Evolutionary conservation across 2,329 filamentous ascomycete species (phyloP).

Genomic region (Alternaria conjuncta): DNA sequence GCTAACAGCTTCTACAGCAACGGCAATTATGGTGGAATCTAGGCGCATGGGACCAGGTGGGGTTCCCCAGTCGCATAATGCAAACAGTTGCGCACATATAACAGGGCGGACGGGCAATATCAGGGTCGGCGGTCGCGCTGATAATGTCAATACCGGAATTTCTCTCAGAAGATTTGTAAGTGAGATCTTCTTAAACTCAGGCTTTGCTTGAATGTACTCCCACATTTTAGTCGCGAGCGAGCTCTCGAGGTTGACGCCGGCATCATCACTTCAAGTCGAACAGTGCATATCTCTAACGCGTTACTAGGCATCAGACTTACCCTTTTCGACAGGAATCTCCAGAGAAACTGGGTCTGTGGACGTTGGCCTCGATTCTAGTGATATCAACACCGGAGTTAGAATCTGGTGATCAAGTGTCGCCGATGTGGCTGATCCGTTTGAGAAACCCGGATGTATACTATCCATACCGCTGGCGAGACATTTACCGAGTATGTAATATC

Average conservation of each 20-base stretch:
- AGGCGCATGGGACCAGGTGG: not conserved
- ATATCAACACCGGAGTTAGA: not conserved
- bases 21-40: not conserved
- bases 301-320: not conserved
- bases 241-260: no score
- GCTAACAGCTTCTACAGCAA: no score
- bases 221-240: no score
- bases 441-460: no score
- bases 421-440: no score
- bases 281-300: no score
- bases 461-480: no score
- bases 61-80: no score
- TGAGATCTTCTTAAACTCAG: fast-evolving
- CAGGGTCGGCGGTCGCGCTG: not conserved
- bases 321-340: not conserved
- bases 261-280: no score
- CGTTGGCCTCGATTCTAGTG: not conserved
- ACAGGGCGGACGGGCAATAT: not conserved
- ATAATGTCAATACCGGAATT: not conserved
- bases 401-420: no score
- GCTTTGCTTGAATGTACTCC: no score
- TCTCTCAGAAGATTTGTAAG: not conserved
- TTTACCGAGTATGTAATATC: no score
- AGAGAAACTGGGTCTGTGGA: not conserved
- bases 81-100: not conserved